These are phyloP conservation scores for Linnemannia elongata DNA, from an alignment of 192 early-diverging fungal species.

Conservation along the genomic window DNA sequence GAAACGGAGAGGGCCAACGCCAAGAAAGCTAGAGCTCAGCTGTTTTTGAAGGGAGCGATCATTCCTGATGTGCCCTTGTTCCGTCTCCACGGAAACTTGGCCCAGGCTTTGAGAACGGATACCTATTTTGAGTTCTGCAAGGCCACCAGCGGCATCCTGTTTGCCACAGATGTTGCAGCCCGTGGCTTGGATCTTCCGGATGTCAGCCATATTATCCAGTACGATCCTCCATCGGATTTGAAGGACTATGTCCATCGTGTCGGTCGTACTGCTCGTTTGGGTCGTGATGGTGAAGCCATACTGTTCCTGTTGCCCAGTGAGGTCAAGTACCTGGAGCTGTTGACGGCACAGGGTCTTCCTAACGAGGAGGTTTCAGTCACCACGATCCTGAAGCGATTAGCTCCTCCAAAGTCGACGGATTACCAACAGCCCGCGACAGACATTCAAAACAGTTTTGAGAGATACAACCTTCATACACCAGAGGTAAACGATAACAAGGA, in stretches of 20 bases:
- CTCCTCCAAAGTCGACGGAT: slow-evolving; percentile 66
- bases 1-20: slow-evolving; percentile 63
- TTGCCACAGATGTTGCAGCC: slow-evolving; percentile 98
- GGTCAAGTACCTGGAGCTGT: slow-evolving; percentile 75
- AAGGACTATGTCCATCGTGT: slow-evolving; percentile 97
- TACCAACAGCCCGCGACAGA: slow-evolving; percentile 65
- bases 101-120: slow-evolving; percentile 82
- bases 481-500: slow-evolving; percentile 60
- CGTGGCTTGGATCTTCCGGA: slow-evolving; percentile 98
- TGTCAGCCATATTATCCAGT: slow-evolving; percentile 93
- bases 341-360: slow-evolving; percentile 74
- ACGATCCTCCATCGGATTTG: slow-evolving; percentile 95
- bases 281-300: slow-evolving; percentile 87
- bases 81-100: slow-evolving; percentile 91
- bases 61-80: slow-evolving; percentile 81
- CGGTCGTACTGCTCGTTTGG: slow-evolving; percentile 96
- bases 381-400: slow-evolving; percentile 68
- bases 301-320: slow-evolving; percentile 94
- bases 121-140: slow-evolving; percentile 82
- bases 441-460: slow-evolving; percentile 74
- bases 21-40: slow-evolving; percentile 43
- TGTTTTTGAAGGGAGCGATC: slow-evolving; percentile 66
- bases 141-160: slow-evolving; percentile 77
- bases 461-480: slow-evolving; percentile 73
- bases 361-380: slow-evolving; percentile 68